phyloP scores from a whole-genome alignment of 1,284 basidiomycete genomes.

The Mycosarcoma mackinlayi region DNA sequence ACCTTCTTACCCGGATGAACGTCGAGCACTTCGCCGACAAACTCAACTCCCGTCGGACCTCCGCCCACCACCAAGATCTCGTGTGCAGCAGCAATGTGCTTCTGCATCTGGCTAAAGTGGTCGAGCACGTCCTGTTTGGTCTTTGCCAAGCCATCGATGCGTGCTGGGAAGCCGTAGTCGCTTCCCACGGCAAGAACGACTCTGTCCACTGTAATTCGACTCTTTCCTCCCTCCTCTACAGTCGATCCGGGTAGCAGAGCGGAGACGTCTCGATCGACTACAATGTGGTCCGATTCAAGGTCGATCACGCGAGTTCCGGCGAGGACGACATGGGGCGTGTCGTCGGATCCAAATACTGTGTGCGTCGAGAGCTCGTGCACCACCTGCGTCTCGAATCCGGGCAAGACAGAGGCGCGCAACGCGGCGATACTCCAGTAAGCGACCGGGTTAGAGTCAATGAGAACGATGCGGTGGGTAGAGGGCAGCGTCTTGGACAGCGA shows the following conservation, averaged over 20 bases:
- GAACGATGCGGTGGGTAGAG: conserved; percentile 68
- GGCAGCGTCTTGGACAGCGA: conserved; percentile 66
- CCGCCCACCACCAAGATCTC: conserved; percentile 53
- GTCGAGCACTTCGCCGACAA: conserved; percentile 67
- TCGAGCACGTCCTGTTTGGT: conserved; percentile 25
- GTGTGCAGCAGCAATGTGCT: conserved; percentile 30
- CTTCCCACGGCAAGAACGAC: conserved; percentile 42
- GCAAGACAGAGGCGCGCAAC: conserved; percentile 69
- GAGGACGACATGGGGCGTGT: conserved; percentile 35
- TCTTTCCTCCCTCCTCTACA: not conserved
- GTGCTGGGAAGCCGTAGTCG: conserved; percentile 33
- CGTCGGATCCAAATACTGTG: conserved; percentile 18
- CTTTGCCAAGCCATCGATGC: conserved; percentile 5
- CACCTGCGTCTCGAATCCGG: conserved; percentile 61
- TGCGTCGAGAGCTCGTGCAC: conserved; percentile 23
- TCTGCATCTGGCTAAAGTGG: conserved; percentile 30
- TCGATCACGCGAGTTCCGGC: conserved; percentile 19
- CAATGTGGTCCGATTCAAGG: conserved; percentile 11
- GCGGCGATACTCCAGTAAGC: conserved; percentile 68
- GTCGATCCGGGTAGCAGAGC: conserved; percentile 1
- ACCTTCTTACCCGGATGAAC: conserved; percentile 49
- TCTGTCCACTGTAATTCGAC: conserved; percentile 27
- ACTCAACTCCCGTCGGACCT: conserved; percentile 71
- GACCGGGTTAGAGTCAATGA: conserved; percentile 69
- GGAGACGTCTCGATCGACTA: conserved; percentile 26